phyloP scores from a whole-genome alignment of 306 rosid genomes.

The Inga oerstediana region DNA sequence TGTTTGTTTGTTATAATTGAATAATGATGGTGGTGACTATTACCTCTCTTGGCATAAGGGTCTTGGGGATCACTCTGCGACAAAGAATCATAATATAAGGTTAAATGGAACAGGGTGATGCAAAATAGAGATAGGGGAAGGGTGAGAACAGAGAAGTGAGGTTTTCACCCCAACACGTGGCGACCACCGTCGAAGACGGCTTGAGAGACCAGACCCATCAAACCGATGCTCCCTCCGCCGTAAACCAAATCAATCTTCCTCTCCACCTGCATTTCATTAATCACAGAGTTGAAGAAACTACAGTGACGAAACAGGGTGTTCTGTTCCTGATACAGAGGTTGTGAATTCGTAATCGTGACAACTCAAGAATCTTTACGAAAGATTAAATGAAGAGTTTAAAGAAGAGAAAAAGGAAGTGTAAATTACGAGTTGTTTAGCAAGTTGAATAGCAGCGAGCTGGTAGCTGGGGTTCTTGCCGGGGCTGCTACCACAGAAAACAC shows the following conservation, averaged over 20 bases:
- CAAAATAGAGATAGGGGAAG: background rate
- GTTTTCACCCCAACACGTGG: slow-evolving; percentile 73
- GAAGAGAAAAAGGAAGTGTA: too few relatives aligned
- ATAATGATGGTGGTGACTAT: background rate
- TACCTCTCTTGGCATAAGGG: slow-evolving; percentile 84
- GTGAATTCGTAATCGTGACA: background rate
- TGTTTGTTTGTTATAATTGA: background rate
- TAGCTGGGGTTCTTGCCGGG: slow-evolving; percentile 69
- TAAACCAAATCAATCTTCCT: slow-evolving; percentile 77
- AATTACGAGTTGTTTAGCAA: slow-evolving; percentile 63
- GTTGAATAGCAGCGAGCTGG: slow-evolving; percentile 64
- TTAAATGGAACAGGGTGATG: background rate
- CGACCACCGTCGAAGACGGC: slow-evolving; percentile 83
- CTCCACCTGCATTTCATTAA: slow-evolving; percentile 50
- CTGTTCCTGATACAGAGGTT: background rate
- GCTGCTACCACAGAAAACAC: slow-evolving; percentile 81
- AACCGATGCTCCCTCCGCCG: slow-evolving; percentile 86
- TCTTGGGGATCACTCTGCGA: slow-evolving; percentile 71
- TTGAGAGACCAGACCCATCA: slow-evolving; percentile 78
- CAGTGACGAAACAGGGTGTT: background rate
- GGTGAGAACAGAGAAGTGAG: background rate
- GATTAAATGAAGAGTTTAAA: background rate
- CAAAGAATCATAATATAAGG: background rate
- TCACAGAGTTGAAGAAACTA: background rate
- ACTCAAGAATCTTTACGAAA: background rate